phyloP scores from a whole-genome alignment of 139 green algal genomes.

The Astrephomene gubernaculifera region DNA sequence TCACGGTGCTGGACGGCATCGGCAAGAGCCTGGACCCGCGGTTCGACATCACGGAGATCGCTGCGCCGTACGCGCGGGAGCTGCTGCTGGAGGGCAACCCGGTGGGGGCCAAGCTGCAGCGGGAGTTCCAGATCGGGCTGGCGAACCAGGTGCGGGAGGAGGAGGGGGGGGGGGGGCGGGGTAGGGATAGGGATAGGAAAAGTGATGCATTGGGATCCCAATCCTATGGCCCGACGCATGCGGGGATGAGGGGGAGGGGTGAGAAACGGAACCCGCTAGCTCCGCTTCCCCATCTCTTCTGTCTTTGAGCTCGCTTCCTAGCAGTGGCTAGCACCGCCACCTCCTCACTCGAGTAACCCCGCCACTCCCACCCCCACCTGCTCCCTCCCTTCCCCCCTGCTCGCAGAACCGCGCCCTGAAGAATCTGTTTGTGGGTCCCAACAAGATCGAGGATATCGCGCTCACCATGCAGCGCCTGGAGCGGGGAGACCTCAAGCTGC shows the following conservation, averaged over 20 bases:
- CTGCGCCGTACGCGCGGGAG: constrained; percentile 93
- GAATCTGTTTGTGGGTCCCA: constrained; percentile 95
- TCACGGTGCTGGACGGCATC: constrained; percentile 95
- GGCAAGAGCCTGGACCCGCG: constrained; percentile 94
- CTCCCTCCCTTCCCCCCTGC: not conserved
- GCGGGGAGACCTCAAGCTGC: constrained; percentile 95
- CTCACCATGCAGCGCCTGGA: constrained; percentile 83
- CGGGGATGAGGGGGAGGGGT: too few species aligned
- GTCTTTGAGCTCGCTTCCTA: too few species aligned
- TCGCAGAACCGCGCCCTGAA: constrained; percentile 88
- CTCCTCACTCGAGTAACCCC: too few species aligned
- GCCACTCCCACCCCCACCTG: too few species aligned
- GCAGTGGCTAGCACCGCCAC: too few species aligned
- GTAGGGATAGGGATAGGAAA: too few species aligned
- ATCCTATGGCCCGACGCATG: too few species aligned
- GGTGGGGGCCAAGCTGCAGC: constrained; percentile 58
- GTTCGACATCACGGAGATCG: constrained; percentile 99
- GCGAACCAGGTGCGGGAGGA: constrained; percentile 46
- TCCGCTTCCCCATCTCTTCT: too few species aligned
- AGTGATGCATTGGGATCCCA: too few species aligned
- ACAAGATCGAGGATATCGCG: constrained; percentile 91
- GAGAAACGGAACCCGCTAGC: too few species aligned
- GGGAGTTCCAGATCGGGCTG: constrained; percentile 75
- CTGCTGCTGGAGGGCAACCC: constrained; percentile 79
- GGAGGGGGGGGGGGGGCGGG: not conserved